phyloP scores from a whole-genome alignment of 2,329 filamentous ascomycete genomes.

The Cytospora piceae region DNA sequence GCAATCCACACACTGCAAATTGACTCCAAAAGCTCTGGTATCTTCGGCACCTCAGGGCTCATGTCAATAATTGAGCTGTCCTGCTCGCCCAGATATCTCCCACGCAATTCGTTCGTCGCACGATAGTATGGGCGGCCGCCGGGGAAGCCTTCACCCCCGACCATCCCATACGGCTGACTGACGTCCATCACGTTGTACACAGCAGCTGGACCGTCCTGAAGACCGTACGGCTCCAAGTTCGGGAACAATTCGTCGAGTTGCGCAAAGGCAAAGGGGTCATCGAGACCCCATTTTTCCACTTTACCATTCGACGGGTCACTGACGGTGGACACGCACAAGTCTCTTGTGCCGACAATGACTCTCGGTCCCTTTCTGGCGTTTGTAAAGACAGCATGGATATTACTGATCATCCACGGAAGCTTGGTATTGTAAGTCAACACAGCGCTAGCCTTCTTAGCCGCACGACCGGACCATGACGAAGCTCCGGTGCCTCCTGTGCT shows the following conservation, averaged over 20 bases:
- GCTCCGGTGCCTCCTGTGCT: constrained; percentile 55
- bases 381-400: constrained; percentile 77
- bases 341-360: constrained; percentile 82
- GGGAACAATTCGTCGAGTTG: constrained; percentile 80
- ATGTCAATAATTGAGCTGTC: constrained; percentile 64
- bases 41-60: constrained; percentile 74
- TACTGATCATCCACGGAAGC: constrained; percentile 76
- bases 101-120: constrained; percentile 72
- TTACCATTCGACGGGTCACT: constrained; percentile 80
- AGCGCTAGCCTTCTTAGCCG: constrained; percentile 69
- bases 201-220: constrained; percentile 78
- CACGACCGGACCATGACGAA: constrained; percentile 51
- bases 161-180: constrained; percentile 80
- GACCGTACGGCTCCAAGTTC: constrained; percentile 73
- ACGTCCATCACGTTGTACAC: constrained; percentile 88
- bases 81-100: constrained; percentile 68
- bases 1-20: constrained; percentile 87
- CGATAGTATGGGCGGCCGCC: constrained; percentile 82
- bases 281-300: constrained; percentile 79
- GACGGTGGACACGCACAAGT: constrained; percentile 75
- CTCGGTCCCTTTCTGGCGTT: constrained; percentile 74
- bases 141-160: constrained; percentile 85
- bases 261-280: constrained; percentile 73
- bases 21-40: constrained; percentile 71
- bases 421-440: constrained; percentile 87